Percentiles rank a stretch among this genome's conserved stretches.
Evolutionary conservation across 805 yeast species (phyloP).

Genomic region (Saturnispora saitoi): DNA sequence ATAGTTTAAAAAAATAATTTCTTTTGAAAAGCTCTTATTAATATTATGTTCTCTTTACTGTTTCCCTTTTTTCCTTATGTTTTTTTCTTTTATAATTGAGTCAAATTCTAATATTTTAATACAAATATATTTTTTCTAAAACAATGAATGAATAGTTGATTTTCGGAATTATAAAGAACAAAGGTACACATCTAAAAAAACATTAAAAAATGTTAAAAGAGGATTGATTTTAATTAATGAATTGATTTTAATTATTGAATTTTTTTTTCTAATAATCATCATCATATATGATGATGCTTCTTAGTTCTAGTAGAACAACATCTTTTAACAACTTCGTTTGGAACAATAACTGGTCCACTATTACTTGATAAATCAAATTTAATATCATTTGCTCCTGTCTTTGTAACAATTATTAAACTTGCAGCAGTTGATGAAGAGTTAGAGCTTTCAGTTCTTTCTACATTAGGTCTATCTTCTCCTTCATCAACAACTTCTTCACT

Average conservation of each 20-base stretch:
- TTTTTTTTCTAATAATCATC: background rate
- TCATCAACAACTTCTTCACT: background rate
- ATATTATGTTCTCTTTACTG: no score
- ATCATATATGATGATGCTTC: slow-evolving; percentile 15
- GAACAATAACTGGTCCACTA: slow-evolving; percentile 20
- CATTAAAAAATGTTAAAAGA: background rate
- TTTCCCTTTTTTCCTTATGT: background rate
- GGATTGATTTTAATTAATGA: background rate
- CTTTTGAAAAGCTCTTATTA: background rate
- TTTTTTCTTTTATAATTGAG: background rate
- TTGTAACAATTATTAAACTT: slow-evolving; percentile 7
- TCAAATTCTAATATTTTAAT: background rate
- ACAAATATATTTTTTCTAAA: background rate
- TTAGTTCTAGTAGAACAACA: slow-evolving; percentile 15
- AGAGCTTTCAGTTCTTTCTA: slow-evolving; percentile 15
- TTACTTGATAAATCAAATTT: slow-evolving; percentile 13
- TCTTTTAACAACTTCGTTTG: slow-evolving; percentile 20
- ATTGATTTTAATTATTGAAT: background rate
- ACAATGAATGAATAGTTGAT: background rate
- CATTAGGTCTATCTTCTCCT: slow-evolving; percentile 17
- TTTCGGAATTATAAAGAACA: background rate
- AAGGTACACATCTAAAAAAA: background rate
- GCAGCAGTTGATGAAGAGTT: slow-evolving; percentile 1
- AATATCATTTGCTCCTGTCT: slow-evolving; percentile 8
- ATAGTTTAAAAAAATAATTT: slow-evolving; percentile 59